These are phyloP conservation scores for Cerrena zonata DNA, from an alignment of 1,284 basidiomycete genomes.

Conservation along the genomic window DNA sequence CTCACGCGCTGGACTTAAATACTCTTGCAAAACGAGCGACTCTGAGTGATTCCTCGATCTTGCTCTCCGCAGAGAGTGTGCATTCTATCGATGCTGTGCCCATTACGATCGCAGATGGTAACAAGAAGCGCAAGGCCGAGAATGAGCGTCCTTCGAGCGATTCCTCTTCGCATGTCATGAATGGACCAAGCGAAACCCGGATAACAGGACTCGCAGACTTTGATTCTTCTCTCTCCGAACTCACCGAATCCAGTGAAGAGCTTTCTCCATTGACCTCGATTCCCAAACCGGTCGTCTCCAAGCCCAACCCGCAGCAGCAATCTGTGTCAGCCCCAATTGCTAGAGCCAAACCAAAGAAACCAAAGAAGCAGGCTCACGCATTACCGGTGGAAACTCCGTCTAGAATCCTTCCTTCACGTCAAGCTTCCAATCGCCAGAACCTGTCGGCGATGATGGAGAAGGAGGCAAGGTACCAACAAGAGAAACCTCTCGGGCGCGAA, in stretches of 20 bases:
- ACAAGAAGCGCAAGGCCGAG: not conserved
- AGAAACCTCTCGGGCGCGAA: not conserved
- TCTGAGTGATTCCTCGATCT: no score
- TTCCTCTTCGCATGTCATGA: not conserved
- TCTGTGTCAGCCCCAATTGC: not conserved
- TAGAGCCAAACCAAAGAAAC: constrained; percentile 2
- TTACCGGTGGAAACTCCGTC: not conserved
- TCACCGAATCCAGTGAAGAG: no score
- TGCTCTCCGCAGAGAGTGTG: not conserved
- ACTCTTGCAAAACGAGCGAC: no score
- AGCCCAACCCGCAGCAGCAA: no score
- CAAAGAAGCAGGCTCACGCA: not conserved
- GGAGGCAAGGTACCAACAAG: constrained; percentile 1
- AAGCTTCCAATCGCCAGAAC: constrained; percentile 1
- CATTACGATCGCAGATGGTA: no score
- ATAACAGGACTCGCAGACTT: no score
- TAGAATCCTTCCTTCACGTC: not conserved
- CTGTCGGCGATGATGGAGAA: not conserved
- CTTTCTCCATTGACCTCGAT: no score
- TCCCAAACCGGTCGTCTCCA: no score
- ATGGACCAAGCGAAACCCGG: no score
- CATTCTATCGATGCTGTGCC: no score
- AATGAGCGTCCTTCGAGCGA: not conserved
- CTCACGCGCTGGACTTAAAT: no score
- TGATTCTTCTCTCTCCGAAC: no score